phyloP scores from a whole-genome alignment of 805 yeast genomes.

The Saccharomycopsis microspora region DNA sequence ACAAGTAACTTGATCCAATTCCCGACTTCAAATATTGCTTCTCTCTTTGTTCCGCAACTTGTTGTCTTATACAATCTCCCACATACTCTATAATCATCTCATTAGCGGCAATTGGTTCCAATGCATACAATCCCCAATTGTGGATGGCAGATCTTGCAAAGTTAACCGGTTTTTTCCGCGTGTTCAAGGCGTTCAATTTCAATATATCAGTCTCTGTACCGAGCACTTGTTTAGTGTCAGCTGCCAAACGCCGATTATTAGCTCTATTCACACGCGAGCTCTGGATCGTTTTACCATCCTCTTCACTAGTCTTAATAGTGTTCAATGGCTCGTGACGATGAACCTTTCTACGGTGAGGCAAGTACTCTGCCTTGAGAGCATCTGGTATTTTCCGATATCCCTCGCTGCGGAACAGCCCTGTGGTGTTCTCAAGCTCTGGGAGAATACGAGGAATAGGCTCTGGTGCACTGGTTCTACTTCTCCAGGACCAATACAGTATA shows the following conservation, averaged over 20 bases:
- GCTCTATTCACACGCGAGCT: constrained; percentile 83
- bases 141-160: constrained; percentile 96
- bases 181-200: constrained; percentile 76
- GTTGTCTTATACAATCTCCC: constrained; percentile 89
- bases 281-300: constrained; percentile 26
- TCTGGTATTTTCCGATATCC: constrained; percentile 71
- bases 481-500: constrained; percentile 60
- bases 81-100: constrained; percentile 98
- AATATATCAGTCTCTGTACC: constrained; percentile 76
- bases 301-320: constrained; percentile 31
- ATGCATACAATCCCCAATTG: constrained; percentile 95
- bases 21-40: constrained; percentile 78
- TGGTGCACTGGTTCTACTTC: constrained; percentile 25
- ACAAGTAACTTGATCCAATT: constrained; percentile 88
- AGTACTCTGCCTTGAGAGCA: constrained; percentile 56
- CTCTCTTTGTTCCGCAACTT: constrained; percentile 88
- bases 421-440: constrained; percentile 26
- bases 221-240: constrained; percentile 68
- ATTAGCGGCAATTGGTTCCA: constrained; percentile 88
- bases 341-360: constrained; percentile 69
- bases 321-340: constrained; percentile 52
- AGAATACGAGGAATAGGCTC: constrained; percentile 23
- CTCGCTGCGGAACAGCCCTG: constrained; percentile 60
- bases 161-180: constrained; percentile 88
- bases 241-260: constrained; percentile 77